Evolutionary conservation across 1,139 yeast genomes (phyloP), one percentile per base, ranked within the genome.

Genomic region (Pichia sp.): DNA sequence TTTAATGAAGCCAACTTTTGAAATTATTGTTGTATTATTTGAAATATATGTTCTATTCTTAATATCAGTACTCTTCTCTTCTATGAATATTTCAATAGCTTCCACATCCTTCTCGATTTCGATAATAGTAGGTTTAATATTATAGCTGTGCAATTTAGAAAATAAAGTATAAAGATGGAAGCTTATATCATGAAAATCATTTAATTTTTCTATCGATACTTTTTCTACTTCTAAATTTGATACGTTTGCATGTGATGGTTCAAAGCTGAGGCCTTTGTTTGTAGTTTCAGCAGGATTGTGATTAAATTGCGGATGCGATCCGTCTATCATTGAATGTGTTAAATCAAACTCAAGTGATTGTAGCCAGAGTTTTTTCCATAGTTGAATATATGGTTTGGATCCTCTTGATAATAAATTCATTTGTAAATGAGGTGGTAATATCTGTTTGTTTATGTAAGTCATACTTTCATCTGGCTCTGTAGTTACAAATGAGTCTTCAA

Each of bases 301-400:
- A 41, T 57, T 53, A 13, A 67, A 54, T 43, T 55, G 51, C 13
- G 67, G 54, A 4, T 68, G 64, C 29, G 63, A 63, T 3, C 79
- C 79, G 49, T 54, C 64, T n/a, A 59, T 57, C 48, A 64, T 53
- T 0, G 69, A 55, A 47, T 63, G 62, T 24, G 59, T 58, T 26
- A 69, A 47, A 56, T 74, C 78, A 38, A 63, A 44, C n/a, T 62
- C 50, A 20, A 66, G 47, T 15, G 65, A 38, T 25, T 52, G 23
- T 45, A 49, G 50, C 60, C 63, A 55, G 7, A 57, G 15, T 37
- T 56, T 54, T 29, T 48, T 49, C 60, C 62, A 59, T 10, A 57
- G 35, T 15, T 52, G 48, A 8, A 28, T 31, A 34, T 55, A 53
- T 11, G 47, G 38, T 9, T 41, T 40, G 26, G 26, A 14, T 2